Base-by-base conservation (phyloP, 305 asterid genomes). In the Galium porrigens region DNA sequence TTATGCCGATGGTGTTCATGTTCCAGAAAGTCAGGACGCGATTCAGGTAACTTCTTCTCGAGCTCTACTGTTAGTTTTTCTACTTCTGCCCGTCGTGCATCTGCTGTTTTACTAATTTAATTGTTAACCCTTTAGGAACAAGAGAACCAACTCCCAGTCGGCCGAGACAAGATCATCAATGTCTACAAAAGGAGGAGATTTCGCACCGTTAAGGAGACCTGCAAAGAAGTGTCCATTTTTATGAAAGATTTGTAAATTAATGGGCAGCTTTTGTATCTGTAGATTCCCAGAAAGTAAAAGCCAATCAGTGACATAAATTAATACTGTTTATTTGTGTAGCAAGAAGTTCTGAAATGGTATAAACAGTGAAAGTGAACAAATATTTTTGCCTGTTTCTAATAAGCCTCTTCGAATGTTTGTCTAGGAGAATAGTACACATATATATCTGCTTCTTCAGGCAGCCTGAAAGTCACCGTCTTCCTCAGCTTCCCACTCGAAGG, bases 391-490 rank as follows among this genome's bases (percentile, higher is more conserved):
- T 46, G n/a, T 2, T 14, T 15, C 48, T 15, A 58, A 46, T 5
- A 46, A 33, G 62, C 41, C 62, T 64, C 68, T 51, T 66, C 68
- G 22, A 61, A 22, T 22, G 37, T 32, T 53, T 29, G 42, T 20
- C 55, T 66, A 15, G 71, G 68, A 17, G 72, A 34, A 33, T 72
- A 61, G 56, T 66, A 66, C 2, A 61, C 12, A 34, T 30, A 64
- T 33, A 66, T 72, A 6, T 72, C 76, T 56, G 59, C 68, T 60
- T 53, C 71, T 55, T 56, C 65, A 2, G 71, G 68, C n/a, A 52
- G 1, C 68, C 41, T 61, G 53, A 72, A 72, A 0, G 34, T 42
- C 48, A 61, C 76, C 8, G 48, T 72, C 64, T 61, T 61, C 63
- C 39, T 44, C 44, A 53, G 14, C 63, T 61, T 72, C 36, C 69